Conservation (phyloP, 1,284 basidiomycete species). For the Malassezia dermatis region DNA sequence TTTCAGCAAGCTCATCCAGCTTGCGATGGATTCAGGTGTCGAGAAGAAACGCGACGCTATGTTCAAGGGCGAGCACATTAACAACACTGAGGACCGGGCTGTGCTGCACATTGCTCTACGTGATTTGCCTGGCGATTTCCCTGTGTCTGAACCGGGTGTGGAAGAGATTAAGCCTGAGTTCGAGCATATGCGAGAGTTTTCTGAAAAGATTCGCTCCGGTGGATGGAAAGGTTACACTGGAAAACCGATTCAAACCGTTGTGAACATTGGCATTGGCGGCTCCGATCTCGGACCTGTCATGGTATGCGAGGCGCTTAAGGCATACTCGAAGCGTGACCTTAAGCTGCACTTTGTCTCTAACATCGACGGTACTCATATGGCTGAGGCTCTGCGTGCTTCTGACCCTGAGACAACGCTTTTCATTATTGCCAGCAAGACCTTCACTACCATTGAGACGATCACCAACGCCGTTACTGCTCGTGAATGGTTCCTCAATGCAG, state of each 20-base stretch:
- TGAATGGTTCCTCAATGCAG: conserved; percentile 79
- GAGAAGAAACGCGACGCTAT: conserved; percentile 80
- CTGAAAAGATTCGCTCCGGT: conserved; percentile 71
- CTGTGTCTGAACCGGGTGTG: conserved; percentile 67
- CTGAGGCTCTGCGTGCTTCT: conserved; percentile 70
- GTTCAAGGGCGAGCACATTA: conserved; percentile 93
- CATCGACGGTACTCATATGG: conserved; percentile 95
- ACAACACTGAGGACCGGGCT: conserved; percentile 91
- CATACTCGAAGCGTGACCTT: conserved; percentile 80
- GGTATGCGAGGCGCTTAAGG: conserved; percentile 93
- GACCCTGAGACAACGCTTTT: conserved; percentile 90
- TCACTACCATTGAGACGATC: conserved; percentile 98
- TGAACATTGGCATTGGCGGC: conserved; percentile 98
- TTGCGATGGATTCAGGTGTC: conserved; percentile 75
- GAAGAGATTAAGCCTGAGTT: conserved; percentile 74
- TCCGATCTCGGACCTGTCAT: conserved; percentile 96
- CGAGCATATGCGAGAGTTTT: conserved; percentile 82
- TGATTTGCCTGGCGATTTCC: conserved; percentile 59
- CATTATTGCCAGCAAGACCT: conserved; percentile 96
- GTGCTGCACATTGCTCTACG: conserved; percentile 90
- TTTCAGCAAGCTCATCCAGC: conserved; percentile 58
- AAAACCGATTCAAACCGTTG: conserved; percentile 82
- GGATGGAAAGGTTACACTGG: conserved; percentile 94
- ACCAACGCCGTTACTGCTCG: conserved; percentile 90
- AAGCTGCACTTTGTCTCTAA: conserved; percentile 86